Evolutionary conservation across 495 filamentous ascomycete species (phyloP), one percentile per base, ranked within the genome.

Genomic region (Amniculicola lignicola): DNA sequence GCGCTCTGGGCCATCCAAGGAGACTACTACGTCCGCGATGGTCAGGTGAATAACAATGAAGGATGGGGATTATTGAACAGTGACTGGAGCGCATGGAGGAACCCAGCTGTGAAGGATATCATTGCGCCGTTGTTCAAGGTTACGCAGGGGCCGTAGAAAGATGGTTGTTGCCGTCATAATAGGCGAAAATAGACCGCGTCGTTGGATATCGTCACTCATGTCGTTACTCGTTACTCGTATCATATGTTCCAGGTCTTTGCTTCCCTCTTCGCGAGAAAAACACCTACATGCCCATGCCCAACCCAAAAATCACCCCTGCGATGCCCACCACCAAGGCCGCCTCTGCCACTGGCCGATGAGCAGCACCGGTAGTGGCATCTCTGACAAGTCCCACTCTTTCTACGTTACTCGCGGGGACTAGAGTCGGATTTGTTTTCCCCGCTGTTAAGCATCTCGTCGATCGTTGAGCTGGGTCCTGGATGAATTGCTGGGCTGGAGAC

Each of bases 1-100:
- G 69, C 73, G 5, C 59, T 77, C 0, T 78, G 76, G 77, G 72
- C 73, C 1, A 35, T 79, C 31, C 72, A 75, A 66, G 77, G 75
- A 23, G 73, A 70, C 44, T 79, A 78, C 46, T 78, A 78, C 35
- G 64, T 78, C 0, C 61, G 76, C 11, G 64, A 78, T 50, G 72
- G 71, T 42, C 22, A n/a, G 3, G 61, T 75, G 4, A 69, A 73
- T 40, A 41, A 59, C 0, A 74, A 78, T n/a, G 75, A 78, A 67
- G 43, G 58, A 1, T 79, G 65, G 66, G 75, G 76, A 0, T 22
- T 77, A 40, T 18, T 79, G 49, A 68, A 70, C 44, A 54, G 66
- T 0, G 67, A 77, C 48, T 78, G 75, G 76, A 64, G 28, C 9
- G 70, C 52, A 16, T 70, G 75, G 72, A 69, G 75, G 64, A 78